These are phyloP conservation scores for Achaetomiella virescens DNA, from an alignment of 495 filamentous ascomycete species.

Conservation along the genomic window DNA sequence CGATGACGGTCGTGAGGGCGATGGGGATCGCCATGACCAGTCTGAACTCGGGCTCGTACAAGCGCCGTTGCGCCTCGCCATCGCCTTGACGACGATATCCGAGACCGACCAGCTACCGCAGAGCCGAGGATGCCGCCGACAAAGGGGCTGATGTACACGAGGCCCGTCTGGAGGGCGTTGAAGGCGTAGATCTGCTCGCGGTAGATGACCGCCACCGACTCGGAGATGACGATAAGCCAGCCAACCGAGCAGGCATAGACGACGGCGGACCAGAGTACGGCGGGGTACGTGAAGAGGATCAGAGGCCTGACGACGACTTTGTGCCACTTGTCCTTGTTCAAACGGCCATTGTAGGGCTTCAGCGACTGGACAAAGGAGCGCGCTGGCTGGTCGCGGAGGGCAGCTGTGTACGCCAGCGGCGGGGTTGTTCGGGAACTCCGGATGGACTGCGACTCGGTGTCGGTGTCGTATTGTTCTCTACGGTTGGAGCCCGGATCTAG, in stretches of 20 bases:
- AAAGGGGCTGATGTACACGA: constrained; percentile 88
- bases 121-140: constrained; percentile 85
- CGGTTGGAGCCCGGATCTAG: neutral
- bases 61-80: constrained; percentile 77
- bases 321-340: constrained; percentile 72
- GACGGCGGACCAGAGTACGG: constrained; percentile 82
- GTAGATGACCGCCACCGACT: constrained; percentile 75
- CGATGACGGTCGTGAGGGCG: constrained; percentile 69
- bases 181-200: constrained; percentile 69
- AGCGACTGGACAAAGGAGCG: constrained; percentile 67
- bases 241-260: constrained; percentile 88
- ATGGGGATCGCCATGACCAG: constrained; percentile 87
- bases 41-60: constrained; percentile 95
- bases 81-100: constrained; percentile 71
- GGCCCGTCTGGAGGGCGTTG: constrained; percentile 67
- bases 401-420: constrained; percentile 51
- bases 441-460: constrained; percentile 32
- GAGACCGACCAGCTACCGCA: constrained; percentile 84
- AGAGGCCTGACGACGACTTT: constrained; percentile 72
- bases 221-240: constrained; percentile 90
- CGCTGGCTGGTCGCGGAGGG: constrained; percentile 51
- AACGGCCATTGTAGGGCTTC: constrained; percentile 66
- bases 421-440: constrained; percentile 20
- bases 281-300: constrained; percentile 79
- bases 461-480: constrained; percentile 19